phyloP scores from a whole-genome alignment of 2,329 filamentous ascomycete species.

The Cryphonectria radicalis region DNA sequence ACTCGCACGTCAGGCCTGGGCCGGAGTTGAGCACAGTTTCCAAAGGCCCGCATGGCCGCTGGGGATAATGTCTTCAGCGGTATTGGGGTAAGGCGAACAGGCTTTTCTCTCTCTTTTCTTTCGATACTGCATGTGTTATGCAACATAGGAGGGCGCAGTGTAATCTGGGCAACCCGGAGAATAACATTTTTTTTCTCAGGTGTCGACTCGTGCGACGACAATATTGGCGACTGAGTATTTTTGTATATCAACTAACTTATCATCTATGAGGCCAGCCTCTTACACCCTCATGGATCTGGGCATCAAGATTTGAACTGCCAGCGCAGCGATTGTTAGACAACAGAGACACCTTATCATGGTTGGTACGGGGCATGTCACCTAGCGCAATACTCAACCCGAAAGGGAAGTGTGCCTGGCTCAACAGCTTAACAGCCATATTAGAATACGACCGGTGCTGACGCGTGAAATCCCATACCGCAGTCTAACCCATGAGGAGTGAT shows the following conservation, averaged over 20 bases:
- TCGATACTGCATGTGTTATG: not conserved
- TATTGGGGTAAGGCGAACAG: not conserved
- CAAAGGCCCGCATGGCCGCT: not conserved
- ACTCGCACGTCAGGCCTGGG: not conserved
- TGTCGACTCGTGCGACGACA: too few species aligned
- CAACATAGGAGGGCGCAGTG: not conserved
- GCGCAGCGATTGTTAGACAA: too few species aligned
- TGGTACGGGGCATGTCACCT: too few species aligned
- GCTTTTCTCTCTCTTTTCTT: not conserved
- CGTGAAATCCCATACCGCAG: not conserved
- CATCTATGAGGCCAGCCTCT: not conserved
- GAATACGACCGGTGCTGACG: not conserved
- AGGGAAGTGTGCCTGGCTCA: not conserved
- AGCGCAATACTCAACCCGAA: not conserved
- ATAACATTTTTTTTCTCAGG: too few species aligned
- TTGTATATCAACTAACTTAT: not conserved
- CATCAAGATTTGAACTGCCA: not conserved
- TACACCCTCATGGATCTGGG: not conserved
- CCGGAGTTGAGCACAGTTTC: not conserved
- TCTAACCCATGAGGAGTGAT: not conserved
- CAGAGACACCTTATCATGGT: too few species aligned
- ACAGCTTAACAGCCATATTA: not conserved
- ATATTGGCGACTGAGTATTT: not conserved
- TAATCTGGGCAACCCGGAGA: not conserved
- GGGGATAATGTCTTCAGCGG: not conserved